Percentiles rank a stretch among this genome's conserved stretches.
Conservation (phyloP, 2,329 filamentous ascomycete species). For the Monilinia fructicola region DNA sequence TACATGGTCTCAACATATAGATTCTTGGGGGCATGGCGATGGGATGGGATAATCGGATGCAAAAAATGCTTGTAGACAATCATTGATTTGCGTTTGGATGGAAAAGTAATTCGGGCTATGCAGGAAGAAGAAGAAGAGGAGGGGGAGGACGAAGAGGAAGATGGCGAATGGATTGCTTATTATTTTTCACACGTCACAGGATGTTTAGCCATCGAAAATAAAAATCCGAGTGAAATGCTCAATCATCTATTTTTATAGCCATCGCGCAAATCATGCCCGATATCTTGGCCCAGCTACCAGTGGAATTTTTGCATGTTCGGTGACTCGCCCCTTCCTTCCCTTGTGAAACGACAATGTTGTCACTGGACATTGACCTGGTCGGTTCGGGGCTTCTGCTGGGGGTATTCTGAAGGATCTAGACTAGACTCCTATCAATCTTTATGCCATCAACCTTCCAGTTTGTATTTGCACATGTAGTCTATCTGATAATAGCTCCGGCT, state of each 20-base stretch:
- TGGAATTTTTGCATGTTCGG: neutral
- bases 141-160: neutral
- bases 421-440: neutral
- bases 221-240: neutral
- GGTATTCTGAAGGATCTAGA: neutral
- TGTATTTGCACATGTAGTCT: constrained; percentile 39
- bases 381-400: neutral
- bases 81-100: neutral
- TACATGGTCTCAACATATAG: neutral
- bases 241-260: neutral
- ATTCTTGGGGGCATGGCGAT: neutral
- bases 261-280: neutral
- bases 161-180: neutral
- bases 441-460: neutral
- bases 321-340: neutral
- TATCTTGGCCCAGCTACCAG: neutral
- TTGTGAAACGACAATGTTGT: neutral
- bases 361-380: neutral
- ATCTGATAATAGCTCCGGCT: constrained; percentile 80
- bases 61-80: neutral
- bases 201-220: neutral
- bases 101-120: neutral
- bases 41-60: neutral
- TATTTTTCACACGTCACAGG: too few relatives aligned
- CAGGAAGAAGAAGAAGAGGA: neutral